Percentiles rank a stretch among this genome's conserved stretches.
Evolutionary conservation across 371 early-diverging fungal genomes (phyloP).

Genomic region (Zopfochytrium polystomum): DNA sequence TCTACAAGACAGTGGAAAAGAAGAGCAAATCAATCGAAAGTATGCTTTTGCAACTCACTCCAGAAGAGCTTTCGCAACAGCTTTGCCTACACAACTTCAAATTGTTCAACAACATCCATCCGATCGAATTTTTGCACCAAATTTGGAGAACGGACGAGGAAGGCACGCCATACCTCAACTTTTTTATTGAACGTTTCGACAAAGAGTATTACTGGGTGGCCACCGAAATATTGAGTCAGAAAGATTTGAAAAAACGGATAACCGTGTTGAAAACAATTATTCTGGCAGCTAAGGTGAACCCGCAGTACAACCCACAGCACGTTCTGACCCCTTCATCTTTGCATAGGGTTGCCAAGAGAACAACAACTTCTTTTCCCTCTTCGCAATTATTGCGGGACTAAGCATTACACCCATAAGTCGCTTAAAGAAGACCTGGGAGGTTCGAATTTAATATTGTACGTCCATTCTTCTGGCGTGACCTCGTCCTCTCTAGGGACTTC

Average conservation of each 20-base stretch:
- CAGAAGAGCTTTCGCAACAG: constrained; percentile 46
- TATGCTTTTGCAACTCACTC: constrained; percentile 41
- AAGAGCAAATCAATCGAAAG: constrained; percentile 44
- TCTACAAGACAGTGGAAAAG: constrained; percentile 41
- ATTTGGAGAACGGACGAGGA: constrained; percentile 50
- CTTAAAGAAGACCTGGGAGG: constrained; percentile 58
- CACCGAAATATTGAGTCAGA: constrained; percentile 46
- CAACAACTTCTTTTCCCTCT: constrained; percentile 54
- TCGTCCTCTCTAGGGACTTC: constrained; percentile 26
- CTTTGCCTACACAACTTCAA: constrained; percentile 52
- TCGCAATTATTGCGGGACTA: constrained; percentile 50
- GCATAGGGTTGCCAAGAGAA: constrained; percentile 43
- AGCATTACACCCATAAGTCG: constrained; percentile 49
- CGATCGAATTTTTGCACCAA: constrained; percentile 53
- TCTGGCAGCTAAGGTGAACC: constrained; percentile 42
- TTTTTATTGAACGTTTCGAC: constrained; percentile 54
- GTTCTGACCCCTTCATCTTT: not conserved
- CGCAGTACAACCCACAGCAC: not conserved
- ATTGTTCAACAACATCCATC: constrained; percentile 52
- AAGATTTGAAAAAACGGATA: constrained; percentile 47
- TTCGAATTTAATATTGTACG: not conserved
- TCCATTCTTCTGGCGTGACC: not conserved
- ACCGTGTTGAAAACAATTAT: constrained; percentile 45
- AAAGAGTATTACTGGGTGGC: constrained; percentile 58
- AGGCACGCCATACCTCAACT: constrained; percentile 42